Conservation (phyloP, 352 stramenopile species). For the Elongisporangium undulatum region DNA sequence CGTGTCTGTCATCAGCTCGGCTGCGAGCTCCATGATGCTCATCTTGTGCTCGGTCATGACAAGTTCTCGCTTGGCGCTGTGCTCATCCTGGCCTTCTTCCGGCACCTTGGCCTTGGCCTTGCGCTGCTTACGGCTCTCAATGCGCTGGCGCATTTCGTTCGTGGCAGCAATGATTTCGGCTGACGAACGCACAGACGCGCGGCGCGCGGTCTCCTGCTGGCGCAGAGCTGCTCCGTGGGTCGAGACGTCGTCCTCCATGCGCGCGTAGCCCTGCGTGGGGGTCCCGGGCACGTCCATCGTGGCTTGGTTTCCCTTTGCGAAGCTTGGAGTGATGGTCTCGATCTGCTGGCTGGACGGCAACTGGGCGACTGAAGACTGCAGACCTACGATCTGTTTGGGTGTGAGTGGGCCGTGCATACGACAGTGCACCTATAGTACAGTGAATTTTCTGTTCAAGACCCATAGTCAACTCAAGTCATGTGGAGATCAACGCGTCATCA, state of each 20-base stretch:
- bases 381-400: background rate
- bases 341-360: background rate
- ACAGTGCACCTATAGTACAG: background rate
- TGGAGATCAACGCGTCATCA: background rate
- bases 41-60: constrained; percentile 58
- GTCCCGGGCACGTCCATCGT: constrained; percentile 22
- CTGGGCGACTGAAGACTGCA: background rate
- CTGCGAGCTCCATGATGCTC: constrained; percentile 34
- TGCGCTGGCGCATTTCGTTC: constrained; percentile 51
- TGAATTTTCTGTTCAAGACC: background rate
- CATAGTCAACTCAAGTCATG: background rate
- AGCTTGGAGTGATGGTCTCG: background rate
- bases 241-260: constrained; percentile 25
- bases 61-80: constrained; percentile 26
- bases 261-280: constrained; percentile 24
- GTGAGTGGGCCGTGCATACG: background rate
- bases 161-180: constrained; percentile 50
- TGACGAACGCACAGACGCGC: constrained; percentile 41
- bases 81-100: constrained; percentile 14
- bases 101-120: constrained; percentile 18
- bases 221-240: constrained; percentile 4
- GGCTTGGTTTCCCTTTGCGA: background rate
- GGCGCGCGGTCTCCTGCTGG: constrained; percentile 14
- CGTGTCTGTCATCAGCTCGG: constrained; percentile 37
- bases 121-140: constrained; percentile 38